Percentiles rank a stretch among this genome's conserved stretches.
phyloP scores from a whole-genome alignment of 768 basidiomycete species.

The Suillus subaureus region DNA sequence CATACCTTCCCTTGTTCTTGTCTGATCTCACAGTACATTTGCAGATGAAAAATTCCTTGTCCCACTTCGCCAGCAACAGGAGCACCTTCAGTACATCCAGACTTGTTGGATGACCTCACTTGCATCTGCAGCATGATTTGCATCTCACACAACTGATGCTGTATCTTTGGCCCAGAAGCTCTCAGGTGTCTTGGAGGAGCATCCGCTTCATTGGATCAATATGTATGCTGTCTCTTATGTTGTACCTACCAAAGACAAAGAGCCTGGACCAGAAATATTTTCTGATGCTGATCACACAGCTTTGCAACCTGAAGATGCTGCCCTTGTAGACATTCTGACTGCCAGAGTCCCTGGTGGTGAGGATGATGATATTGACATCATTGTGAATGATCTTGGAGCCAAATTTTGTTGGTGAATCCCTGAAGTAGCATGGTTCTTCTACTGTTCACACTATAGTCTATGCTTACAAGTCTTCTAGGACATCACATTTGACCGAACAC shows the following conservation, averaged over 20 bases:
- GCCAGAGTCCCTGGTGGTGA: background rate
- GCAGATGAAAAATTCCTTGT: background rate
- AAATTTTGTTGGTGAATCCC: background rate
- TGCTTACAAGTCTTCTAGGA: background rate
- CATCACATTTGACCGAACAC: background rate
- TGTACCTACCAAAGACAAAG: background rate
- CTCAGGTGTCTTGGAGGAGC: background rate
- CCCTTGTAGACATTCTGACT: background rate
- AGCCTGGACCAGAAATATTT: background rate
- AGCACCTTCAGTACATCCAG: constrained; percentile 18
- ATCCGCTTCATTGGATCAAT: background rate
- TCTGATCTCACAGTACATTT: background rate
- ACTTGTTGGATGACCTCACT: constrained; percentile 18
- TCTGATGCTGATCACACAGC: background rate
- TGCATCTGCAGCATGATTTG: background rate
- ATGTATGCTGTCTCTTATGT: background rate
- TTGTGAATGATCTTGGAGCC: background rate
- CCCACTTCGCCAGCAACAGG: constrained; percentile 4
- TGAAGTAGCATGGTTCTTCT: background rate
- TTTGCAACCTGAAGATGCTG: background rate
- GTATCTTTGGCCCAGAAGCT: background rate
- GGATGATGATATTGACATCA: background rate
- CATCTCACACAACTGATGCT: background rate
- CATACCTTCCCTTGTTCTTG: background rate
- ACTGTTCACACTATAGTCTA: background rate